Evolutionary conservation across 2,329 filamentous ascomycete genomes (phyloP).

Genomic region (Aspergillus thermomutatus): DNA sequence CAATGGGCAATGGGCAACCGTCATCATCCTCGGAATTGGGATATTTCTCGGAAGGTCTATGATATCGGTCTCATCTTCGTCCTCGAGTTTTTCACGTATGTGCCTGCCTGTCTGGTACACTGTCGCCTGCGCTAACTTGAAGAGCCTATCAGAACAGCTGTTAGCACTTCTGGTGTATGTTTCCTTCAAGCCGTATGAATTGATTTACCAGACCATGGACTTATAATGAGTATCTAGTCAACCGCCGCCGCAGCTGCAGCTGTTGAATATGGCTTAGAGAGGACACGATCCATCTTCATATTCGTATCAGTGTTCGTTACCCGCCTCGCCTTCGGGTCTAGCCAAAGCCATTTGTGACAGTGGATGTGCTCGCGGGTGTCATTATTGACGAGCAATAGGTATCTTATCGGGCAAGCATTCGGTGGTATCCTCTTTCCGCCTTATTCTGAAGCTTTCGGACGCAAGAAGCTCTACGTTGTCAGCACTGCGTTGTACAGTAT

Average conservation of each 20-base stretch:
- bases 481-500: conserved; percentile 28
- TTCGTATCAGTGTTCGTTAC: conserved; percentile 23
- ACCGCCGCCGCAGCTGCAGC: conserved; percentile 26
- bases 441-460: conserved; percentile 38
- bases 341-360: not conserved
- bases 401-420: conserved; percentile 31
- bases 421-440: conserved; percentile 36
- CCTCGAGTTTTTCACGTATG: conserved; percentile 34
- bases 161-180: conserved; percentile 35
- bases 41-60: conserved; percentile 23
- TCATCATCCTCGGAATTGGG: conserved; percentile 33
- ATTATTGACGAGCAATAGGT: conserved; percentile 18
- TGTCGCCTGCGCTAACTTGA: conserved; percentile 9
- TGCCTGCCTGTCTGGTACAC: not conserved
- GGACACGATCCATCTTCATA: conserved; percentile 28
- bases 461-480: conserved; percentile 34
- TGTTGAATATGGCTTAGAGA: conserved; percentile 23
- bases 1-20: conserved; percentile 29
- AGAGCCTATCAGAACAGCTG: conserved; percentile 25
- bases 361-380: not conserved
- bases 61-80: conserved; percentile 27
- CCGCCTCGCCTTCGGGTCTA: not conserved
- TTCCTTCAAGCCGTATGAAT: not conserved
- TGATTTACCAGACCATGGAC: not conserved
- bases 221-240: conserved; percentile 15